Conservation (phyloP, 306 rosid genomes). For the Vigna radiata region DNA sequence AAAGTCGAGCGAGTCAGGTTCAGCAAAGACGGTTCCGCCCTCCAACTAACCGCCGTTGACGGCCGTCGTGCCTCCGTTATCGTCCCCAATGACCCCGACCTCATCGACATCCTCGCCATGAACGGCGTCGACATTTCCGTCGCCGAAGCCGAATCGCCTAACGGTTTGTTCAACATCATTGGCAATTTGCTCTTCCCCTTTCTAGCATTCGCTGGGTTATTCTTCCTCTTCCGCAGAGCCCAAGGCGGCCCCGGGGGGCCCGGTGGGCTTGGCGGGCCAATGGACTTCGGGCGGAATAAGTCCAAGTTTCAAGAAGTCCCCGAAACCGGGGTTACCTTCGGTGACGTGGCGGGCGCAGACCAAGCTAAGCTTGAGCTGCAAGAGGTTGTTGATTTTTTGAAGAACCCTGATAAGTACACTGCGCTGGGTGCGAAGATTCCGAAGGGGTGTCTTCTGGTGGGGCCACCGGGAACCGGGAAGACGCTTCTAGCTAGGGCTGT, state of each 20-base stretch:
- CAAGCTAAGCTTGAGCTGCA: conserved; percentile 92
- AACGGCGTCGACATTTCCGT: conserved; percentile 94
- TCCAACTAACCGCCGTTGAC: conserved; percentile 87
- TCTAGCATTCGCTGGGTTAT: conserved; percentile 91
- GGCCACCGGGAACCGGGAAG: conserved; percentile 98
- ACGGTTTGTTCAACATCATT: conserved; percentile 73
- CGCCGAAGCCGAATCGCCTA: conserved; percentile 82
- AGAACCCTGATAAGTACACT: conserved; percentile 96
- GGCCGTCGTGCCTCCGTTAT: conserved; percentile 89
- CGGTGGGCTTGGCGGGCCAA: conserved; percentile 93
- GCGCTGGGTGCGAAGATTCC: conserved; percentile 98
- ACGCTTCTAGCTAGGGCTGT: conserved; percentile 94
- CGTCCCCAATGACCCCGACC: conserved; percentile 97
- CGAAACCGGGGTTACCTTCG: conserved; percentile 85
- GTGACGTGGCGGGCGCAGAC: conserved; percentile 97
- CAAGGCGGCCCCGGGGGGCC: conserved; percentile 96
- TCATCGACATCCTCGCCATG: conserved; percentile 93
- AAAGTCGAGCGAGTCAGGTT: conserved; percentile 93
- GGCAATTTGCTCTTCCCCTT: conserved; percentile 84
- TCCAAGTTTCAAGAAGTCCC: conserved; percentile 97
- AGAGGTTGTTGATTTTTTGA: conserved; percentile 94
- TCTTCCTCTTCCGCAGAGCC: conserved; percentile 83
- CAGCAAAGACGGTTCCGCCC: conserved; percentile 89
- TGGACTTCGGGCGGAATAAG: conserved; percentile 94
- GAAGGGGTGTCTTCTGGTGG: conserved; percentile 94